Evolutionary conservation across 2,329 filamentous ascomycete species (phyloP), one percentile per base, ranked within the genome.

Genomic region (Didymella pinodella): DNA sequence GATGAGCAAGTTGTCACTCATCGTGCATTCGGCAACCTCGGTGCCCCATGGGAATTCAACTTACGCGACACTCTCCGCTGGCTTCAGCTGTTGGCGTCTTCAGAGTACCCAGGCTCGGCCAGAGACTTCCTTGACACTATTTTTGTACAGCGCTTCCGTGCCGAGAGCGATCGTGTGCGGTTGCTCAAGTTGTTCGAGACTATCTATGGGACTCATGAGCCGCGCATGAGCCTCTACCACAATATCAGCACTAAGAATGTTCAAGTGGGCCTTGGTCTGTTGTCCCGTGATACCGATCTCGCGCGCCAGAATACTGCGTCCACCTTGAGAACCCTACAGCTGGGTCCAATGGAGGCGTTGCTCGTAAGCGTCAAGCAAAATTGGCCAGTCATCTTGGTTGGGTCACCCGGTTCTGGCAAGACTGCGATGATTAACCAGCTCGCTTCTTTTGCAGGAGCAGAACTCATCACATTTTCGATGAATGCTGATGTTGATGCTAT

Each of bases 401-500:
- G 96, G 0, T 81, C 91, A 2, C 90, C 94, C 0, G 94, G 93
- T 0, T 90, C 88, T 64, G 95, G 95, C 28, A 99, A 99, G 77
- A 94, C 92, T 1, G 85, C 86, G 5, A 82, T 97, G 5, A 80
- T 99, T 14, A 85, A 89, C 59, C 89, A 94, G 63, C 83, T 97
- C 28, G 93, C 95, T n/a, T 88, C 90, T 12, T 79, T 90, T 25
- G 86, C 87, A 41, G 95, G 95, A 25, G 90, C 90, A 54, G 83
- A 87, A 1, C 81, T 98, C 3, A 85, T 93, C 31, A 90, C 92
- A 16, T 91, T 98, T 68, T 88, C 93, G 0, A 87, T 99, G 79
- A 99, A 97, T 73, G 90, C 93, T 7, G 96, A 99, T 69, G 91
- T 97, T 44, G 95, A 99, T 75, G 93, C 94, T 0, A 97, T 97